These are phyloP conservation scores for Debaryomyces sp. DNA, from an alignment of 1,139 yeast genomes.

Conservation along the genomic window DNA sequence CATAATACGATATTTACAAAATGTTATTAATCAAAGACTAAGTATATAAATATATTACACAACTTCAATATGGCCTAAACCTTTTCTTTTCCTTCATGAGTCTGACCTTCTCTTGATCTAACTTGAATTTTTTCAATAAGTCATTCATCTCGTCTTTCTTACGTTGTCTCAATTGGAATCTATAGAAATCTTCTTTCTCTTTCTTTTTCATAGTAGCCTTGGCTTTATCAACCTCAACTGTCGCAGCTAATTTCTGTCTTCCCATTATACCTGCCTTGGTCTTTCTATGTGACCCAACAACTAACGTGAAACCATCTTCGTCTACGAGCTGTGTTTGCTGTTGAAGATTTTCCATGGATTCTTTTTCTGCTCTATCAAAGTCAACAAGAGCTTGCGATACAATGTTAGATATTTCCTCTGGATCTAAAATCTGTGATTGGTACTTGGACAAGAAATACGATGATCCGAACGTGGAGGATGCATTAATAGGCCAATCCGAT, in stretches of 20 bases:
- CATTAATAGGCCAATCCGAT: constrained; percentile 36
- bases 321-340: constrained; percentile 66
- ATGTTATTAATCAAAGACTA: constrained; percentile 5
- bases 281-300: constrained; percentile 84
- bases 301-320: constrained; percentile 92
- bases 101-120: constrained; percentile 85
- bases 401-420: constrained; percentile 45
- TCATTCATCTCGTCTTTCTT: constrained; percentile 94
- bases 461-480: constrained; percentile 25
- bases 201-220: constrained; percentile 65
- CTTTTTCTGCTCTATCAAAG: constrained; percentile 74
- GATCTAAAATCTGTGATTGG: constrained; percentile 43
- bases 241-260: constrained; percentile 48
- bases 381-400: constrained; percentile 65
- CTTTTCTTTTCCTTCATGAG: constrained; percentile 77
- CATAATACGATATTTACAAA: background rate
- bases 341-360: constrained; percentile 60
- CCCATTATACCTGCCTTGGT: constrained; percentile 71
- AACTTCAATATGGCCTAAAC: constrained; percentile 73
- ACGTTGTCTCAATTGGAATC: constrained; percentile 92
- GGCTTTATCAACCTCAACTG: constrained; percentile 47
- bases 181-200: constrained; percentile 89
- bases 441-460: constrained; percentile 30
- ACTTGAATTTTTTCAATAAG: constrained; percentile 76
- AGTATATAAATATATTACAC: constrained; percentile 6